Base-by-base conservation (phyloP, 1,284 basidiomycete species). In the Sphagnurus paluster region DNA sequence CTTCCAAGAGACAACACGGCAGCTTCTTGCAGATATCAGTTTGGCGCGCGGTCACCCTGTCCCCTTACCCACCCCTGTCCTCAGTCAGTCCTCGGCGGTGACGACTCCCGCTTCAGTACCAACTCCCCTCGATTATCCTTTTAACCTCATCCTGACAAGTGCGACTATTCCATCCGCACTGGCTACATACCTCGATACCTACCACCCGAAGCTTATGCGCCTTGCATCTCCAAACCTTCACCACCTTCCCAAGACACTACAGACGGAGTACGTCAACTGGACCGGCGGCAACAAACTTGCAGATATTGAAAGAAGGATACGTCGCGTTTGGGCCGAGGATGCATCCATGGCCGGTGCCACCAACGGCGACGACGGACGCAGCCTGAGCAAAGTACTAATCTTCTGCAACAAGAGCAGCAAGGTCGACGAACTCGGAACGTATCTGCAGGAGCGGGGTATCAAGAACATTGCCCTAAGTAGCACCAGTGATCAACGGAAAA, bases 131-230 rank as follows among this genome's bases (percentile, higher is more conserved):
- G 59, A 75, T 41, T 84, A 87, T 59, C 87, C 87, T 0, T 90
- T 89, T 74, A 79, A 90, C 63, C 67, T 94, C 40, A 60, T 94
- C 44, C 76, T 95, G 30, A 84, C 87, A n/a, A 90, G 88, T 23
- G 93, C 93, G 2, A 95, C 93, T 1, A 87, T 96, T 51, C 91
- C 93, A 1, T 76, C 81, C 25, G 78, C 86, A 1, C 82, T 95
- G 35, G 76, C 84, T 17, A 64, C 72, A 29, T 85, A 88, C 61
- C 73, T 93, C 26, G 72, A 77, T 51, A 66, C 62, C 1, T 64
- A 80, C 49, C 83, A 90, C 54, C 87, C 88, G 0, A 50, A 64
- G 3, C 65, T 87, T 39, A 69, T 74, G 23, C 79, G 87, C 13
- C 79, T 93, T 28, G 81, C 87, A 16, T 93, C 92, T 0, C 89